Conservation (phyloP, 305 asterid genomes). For the Fraxinus floribunda region DNA sequence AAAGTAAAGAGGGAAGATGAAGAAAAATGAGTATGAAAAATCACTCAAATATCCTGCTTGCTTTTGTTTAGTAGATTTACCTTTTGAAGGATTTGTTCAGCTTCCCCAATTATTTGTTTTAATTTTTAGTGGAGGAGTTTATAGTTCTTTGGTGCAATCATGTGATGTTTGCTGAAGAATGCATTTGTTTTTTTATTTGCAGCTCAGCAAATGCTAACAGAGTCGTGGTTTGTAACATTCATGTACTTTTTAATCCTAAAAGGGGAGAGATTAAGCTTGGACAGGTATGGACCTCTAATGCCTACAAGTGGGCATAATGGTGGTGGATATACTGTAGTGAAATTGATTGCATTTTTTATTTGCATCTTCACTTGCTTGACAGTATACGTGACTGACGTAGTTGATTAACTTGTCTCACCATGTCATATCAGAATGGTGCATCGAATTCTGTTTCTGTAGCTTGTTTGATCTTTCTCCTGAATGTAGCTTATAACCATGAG, state of each 20-base stretch:
- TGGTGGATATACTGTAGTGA: conserved; percentile 11
- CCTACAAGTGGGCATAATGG: conserved; percentile 17
- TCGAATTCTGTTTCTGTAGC: conserved; percentile 8
- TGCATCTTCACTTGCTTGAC: conserved; percentile 8
- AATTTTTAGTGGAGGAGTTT: not conserved
- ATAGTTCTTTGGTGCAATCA: not conserved
- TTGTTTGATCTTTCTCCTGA: conserved; percentile 11
- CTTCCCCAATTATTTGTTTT: conserved; percentile 2
- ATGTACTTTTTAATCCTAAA: conserved; percentile 96
- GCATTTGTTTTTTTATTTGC: conserved; percentile 31
- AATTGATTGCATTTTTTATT: conserved; percentile 11
- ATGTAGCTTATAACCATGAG: not conserved
- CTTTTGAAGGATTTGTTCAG: not conserved
- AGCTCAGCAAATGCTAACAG: conserved; percentile 52
- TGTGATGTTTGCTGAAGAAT: conserved; percentile 25
- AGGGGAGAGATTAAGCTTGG: conserved; percentile 98
- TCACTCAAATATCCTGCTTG: not conserved
- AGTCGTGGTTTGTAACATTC: conserved; percentile 91
- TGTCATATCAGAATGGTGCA: not conserved
- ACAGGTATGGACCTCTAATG: conserved; percentile 54
- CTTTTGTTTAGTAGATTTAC: not conserved
- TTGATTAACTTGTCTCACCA: conserved; percentile 3
- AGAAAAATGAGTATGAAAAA: not conserved
- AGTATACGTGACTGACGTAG: not conserved
- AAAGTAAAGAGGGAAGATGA: not conserved